Conservation (phyloP, 257 asterid species). For the Fraxinus quadrangulata region DNA sequence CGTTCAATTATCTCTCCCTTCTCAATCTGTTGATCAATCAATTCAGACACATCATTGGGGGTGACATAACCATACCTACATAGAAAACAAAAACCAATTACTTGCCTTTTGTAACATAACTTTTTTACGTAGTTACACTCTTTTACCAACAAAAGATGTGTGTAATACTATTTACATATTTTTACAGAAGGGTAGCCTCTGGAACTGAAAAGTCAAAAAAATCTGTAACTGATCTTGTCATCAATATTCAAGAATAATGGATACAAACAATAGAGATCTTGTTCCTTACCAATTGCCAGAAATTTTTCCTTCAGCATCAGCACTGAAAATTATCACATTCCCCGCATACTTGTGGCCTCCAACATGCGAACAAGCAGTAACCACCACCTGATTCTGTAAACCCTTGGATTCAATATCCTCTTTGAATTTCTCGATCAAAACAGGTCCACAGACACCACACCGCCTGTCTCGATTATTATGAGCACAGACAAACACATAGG, state of each 20-base stretch:
- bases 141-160: neutral
- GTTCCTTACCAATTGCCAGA: constrained; percentile 80
- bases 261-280: constrained; percentile 15
- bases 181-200: neutral
- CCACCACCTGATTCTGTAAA: constrained; percentile 55
- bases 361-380: constrained; percentile 88
- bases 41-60: constrained; percentile 80
- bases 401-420: constrained; percentile 67
- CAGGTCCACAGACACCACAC: constrained; percentile 98
- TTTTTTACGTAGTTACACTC: constrained; percentile 8
- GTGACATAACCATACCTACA: constrained; percentile 97
- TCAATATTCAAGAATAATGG: neutral
- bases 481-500: constrained; percentile 90
- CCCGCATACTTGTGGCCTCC: constrained; percentile 99
- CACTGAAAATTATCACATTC: constrained; percentile 73
- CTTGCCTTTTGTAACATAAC: constrained; percentile 8
- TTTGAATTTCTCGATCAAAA: constrained; percentile 73
- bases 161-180: neutral
- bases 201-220: neutral
- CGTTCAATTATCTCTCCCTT: constrained; percentile 75
- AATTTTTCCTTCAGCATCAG: constrained; percentile 63
- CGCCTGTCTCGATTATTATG: constrained; percentile 80
- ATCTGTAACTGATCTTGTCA: neutral
- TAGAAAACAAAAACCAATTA: constrained; percentile 22
- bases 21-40: constrained; percentile 81